A percentile compares a stretch with the other conserved stretches of the same genome.
Evolutionary conservation across 106 monocot species (phyloP).

Genomic region (Acorus calamus): DNA sequence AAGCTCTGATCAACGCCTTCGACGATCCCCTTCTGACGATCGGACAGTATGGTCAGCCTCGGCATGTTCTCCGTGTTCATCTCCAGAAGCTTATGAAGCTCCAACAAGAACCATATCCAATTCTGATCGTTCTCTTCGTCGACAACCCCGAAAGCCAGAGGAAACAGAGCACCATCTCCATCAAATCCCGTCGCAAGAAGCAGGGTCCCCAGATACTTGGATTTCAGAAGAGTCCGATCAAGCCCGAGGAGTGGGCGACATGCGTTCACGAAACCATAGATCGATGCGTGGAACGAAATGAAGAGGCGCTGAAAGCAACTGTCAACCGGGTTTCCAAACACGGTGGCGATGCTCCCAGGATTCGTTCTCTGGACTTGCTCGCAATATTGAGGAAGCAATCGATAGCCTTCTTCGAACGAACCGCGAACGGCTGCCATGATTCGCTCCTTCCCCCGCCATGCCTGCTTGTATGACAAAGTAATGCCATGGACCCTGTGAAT

Average conservation of each 20-base stretch:
- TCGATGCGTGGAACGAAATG: conserved; percentile 83
- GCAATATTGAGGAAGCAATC: conserved; percentile 81
- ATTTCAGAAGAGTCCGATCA: conserved; percentile 78
- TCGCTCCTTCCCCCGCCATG: conserved; percentile 94
- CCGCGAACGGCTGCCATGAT: conserved; percentile 94
- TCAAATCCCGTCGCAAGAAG: conserved; percentile 92
- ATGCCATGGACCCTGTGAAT: conserved; percentile 89
- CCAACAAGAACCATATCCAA: conserved; percentile 97
- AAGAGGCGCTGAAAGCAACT: conserved; percentile 73
- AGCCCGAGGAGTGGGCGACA: conserved; percentile 90
- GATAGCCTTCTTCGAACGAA: conserved; percentile 95
- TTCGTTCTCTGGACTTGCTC: conserved; percentile 74
- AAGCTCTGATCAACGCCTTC: conserved; percentile 96
- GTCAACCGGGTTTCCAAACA: conserved; percentile 79
- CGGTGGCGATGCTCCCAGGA: conserved; percentile 74
- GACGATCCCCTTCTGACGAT: conserved; percentile 72
- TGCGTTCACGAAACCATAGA: conserved; percentile 86
- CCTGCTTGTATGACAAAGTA: conserved; percentile 94
- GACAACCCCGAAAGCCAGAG: conserved; percentile 91
- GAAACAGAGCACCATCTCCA: conserved; percentile 88
- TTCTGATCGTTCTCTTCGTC: conserved; percentile 96
- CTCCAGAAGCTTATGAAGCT: conserved; percentile 73
- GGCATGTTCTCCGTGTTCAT: conserved; percentile 94
- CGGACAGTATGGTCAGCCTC: conserved; percentile 84
- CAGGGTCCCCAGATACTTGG: conserved; percentile 91